phyloP scores from a whole-genome alignment of 2,329 filamentous ascomycete species.

The Coccinonectria pachysandricola region DNA sequence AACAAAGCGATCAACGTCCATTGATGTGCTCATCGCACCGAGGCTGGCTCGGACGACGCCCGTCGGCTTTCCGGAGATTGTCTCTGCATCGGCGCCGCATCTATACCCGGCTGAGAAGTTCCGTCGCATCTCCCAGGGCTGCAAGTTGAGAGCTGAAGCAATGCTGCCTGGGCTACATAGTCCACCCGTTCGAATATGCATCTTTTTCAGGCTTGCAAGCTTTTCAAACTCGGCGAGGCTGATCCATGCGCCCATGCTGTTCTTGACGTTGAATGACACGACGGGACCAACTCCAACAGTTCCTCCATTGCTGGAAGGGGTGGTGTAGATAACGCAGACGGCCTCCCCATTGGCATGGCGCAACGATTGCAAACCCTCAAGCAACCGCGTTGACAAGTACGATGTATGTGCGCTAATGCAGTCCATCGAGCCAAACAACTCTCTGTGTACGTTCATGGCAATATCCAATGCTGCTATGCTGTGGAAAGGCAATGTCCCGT shows the following conservation, averaged over 20 bases:
- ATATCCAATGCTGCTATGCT: slow-evolving; percentile 73
- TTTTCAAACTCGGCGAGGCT: slow-evolving; percentile 82
- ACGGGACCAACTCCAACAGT: slow-evolving; percentile 56
- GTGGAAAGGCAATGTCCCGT: slow-evolving; percentile 85
- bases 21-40: slow-evolving; percentile 76
- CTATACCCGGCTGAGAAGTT: slow-evolving; percentile 80
- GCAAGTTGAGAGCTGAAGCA: slow-evolving; percentile 59
- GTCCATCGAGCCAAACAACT: slow-evolving; percentile 62
- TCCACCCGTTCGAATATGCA: slow-evolving; percentile 80
- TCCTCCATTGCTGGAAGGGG: slow-evolving; percentile 8
- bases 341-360: slow-evolving; percentile 57
- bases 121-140: slow-evolving; percentile 69
- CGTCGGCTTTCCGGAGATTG: slow-evolving; percentile 75
- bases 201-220: slow-evolving; percentile 63
- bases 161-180: slow-evolving; percentile 89
- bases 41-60: slow-evolving; percentile 79
- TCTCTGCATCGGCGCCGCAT: slow-evolving; percentile 74
- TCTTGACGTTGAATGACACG: slow-evolving; percentile 73
- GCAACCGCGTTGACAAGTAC: slow-evolving; percentile 50
- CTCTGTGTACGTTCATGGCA: slow-evolving; percentile 59
- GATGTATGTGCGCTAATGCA: slow-evolving; percentile 61
- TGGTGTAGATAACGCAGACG: slow-evolving; percentile 58
- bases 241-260: slow-evolving; percentile 60
- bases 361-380: slow-evolving; percentile 46
- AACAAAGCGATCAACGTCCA: slow-evolving; percentile 64